phyloP scores from a whole-genome alignment of 148 eudicot species.

The Arctostaphylos glauca region DNA sequence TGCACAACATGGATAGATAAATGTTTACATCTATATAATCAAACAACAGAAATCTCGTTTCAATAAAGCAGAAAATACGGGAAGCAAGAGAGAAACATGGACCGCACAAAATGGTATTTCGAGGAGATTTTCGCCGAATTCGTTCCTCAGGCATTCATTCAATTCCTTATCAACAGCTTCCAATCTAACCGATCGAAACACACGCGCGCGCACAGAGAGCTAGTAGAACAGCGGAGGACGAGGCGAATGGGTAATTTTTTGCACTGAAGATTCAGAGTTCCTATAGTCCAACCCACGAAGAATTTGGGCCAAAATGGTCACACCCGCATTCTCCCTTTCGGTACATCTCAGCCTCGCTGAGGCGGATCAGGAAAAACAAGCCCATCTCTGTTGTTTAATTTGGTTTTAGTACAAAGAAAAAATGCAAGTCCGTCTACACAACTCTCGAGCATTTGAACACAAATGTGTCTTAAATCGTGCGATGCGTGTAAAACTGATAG shows the following conservation, averaged over 20 bases:
- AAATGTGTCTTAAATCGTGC: no score
- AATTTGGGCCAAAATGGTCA: neutral
- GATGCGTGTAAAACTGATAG: no score
- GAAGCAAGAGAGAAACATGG: neutral
- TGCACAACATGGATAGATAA: no score
- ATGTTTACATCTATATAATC: no score
- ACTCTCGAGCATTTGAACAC: no score
- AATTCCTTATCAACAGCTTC: neutral
- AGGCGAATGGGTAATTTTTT: no score
- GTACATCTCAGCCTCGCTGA: neutral
- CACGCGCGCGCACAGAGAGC: neutral
- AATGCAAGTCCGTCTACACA: no score
- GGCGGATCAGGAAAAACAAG: neutral
- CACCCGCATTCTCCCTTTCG: neutral
- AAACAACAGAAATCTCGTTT: no score
- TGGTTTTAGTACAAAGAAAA: neutral
- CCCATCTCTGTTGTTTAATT: neutral
- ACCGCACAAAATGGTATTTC: neutral
- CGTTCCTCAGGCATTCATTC: neutral
- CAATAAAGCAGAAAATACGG: no score
- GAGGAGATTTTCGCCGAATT: neutral
- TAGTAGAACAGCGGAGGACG: neutral
- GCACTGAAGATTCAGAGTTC: no score
- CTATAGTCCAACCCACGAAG: neutral
- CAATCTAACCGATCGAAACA: neutral